Evolutionary conservation across 331 rosid species (phyloP).

Genomic region (Malus hybrid): DNA sequence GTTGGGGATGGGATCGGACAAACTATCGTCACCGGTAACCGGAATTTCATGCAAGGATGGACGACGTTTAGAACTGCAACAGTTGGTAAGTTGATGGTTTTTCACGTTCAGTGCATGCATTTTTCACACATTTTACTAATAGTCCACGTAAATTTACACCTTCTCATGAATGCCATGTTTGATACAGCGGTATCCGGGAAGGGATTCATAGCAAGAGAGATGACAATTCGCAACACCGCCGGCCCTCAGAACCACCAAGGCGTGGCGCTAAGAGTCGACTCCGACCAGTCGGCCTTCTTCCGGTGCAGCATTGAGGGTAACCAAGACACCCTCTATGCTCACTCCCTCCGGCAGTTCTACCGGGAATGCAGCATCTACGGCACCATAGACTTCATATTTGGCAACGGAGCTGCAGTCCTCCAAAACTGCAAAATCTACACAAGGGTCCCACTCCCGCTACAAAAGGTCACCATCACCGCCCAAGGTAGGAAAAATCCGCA

Average conservation of each 20-base stretch:
- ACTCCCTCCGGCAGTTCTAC: constrained; percentile 81
- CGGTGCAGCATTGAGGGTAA: constrained; percentile 79
- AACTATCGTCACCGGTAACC: constrained; percentile 58
- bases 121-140: not conserved
- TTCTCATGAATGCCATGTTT: not conserved
- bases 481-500: constrained; percentile 85
- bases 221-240: constrained; percentile 76
- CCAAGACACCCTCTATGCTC: constrained; percentile 92
- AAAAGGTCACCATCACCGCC: constrained; percentile 82
- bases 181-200: constrained; percentile 70
- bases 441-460: constrained; percentile 64
- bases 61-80: constrained; percentile 95
- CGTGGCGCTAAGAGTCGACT: constrained; percentile 81
- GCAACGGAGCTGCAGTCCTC: constrained; percentile 81
- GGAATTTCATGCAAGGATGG: constrained; percentile 96
- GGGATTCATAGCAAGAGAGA: constrained; percentile 85
- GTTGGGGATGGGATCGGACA: constrained; percentile 81
- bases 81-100: constrained; percentile 41
- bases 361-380: constrained; percentile 80
- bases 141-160: no score
- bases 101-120: not conserved
- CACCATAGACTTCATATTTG: constrained; percentile 91
- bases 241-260: constrained; percentile 72
- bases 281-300: constrained; percentile 90
- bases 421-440: constrained; percentile 89